Conservation (phyloP, 139 green algal genomes). For the Eudorina sp. region DNA sequence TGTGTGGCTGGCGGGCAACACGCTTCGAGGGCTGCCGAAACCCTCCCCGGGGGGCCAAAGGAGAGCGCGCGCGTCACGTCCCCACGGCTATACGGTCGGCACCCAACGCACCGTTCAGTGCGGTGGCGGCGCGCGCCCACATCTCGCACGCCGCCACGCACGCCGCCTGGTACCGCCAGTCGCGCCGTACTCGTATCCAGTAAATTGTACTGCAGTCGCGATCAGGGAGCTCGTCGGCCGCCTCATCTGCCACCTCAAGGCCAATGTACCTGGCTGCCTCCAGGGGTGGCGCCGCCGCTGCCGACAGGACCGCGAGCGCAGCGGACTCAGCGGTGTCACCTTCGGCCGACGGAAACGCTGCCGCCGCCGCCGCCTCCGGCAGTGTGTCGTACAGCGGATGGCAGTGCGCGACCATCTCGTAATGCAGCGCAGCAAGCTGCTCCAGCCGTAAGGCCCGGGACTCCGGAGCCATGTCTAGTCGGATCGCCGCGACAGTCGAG, state of each 20-base stretch:
- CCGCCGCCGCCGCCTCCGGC: neutral
- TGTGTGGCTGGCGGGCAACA: too few species aligned
- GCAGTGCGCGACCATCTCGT: slow-evolving; percentile 12
- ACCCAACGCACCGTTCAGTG: neutral
- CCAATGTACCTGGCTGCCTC: neutral
- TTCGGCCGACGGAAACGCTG: neutral
- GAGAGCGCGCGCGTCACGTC: too few species aligned
- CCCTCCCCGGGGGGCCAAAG: too few species aligned
- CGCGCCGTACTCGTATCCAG: neutral
- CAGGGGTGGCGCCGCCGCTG: neutral
- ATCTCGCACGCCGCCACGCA: slow-evolving; percentile 17
- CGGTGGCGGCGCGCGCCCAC: neutral
- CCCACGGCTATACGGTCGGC: neutral
- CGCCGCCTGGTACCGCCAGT: slow-evolving; percentile 39
- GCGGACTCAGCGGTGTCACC: neutral
- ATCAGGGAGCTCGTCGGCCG: neutral
- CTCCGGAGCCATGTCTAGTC: neutral
- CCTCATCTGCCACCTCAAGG: neutral
- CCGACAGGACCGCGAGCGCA: neutral
- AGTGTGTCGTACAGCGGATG: slow-evolving; percentile 34
- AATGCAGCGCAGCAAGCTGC: neutral
- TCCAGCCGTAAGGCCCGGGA: neutral
- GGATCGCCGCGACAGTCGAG: neutral
- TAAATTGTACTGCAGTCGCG: neutral
- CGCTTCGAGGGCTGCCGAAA: too few species aligned